These are phyloP conservation scores for Cylindrodendrum hubeiense DNA, from an alignment of 2,329 filamentous ascomycete genomes.

Conservation along the genomic window DNA sequence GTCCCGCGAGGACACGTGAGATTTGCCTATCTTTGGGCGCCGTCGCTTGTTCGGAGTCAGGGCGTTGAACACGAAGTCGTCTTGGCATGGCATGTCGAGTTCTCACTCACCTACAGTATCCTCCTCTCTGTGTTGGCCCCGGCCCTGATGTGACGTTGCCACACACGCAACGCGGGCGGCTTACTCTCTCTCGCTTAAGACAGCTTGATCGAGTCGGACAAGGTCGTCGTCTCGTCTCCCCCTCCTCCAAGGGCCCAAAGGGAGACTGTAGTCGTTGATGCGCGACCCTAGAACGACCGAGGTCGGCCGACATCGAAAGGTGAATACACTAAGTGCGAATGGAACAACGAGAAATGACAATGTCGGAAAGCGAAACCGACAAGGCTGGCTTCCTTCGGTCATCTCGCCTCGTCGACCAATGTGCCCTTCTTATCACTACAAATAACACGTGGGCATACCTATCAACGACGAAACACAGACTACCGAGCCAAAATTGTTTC, in stretches of 20 bases:
- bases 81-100: background rate
- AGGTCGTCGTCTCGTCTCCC: background rate
- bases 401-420: constrained; percentile 20
- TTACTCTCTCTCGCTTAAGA: background rate
- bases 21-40: background rate
- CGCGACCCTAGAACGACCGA: background rate
- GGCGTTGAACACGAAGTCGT: constrained; percentile 3
- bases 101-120: background rate
- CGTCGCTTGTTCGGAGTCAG: background rate
- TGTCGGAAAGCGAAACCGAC: background rate
- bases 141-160: constrained; percentile 18
- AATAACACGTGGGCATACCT: constrained; percentile 32
- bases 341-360: background rate
- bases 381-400: background rate
- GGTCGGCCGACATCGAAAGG: background rate
- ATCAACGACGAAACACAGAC: constrained; percentile 38
- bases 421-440: constrained; percentile 23
- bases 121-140: background rate
- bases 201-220: background rate
- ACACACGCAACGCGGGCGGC: background rate
- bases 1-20: constrained; percentile 11
- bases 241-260: background rate
- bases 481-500: constrained; percentile 23
- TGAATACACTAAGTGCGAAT: background rate
- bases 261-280: background rate